These are phyloP conservation scores for Exophiala spinifera DNA, from an alignment of 2,329 filamentous ascomycete genomes.

Conservation along the genomic window DNA sequence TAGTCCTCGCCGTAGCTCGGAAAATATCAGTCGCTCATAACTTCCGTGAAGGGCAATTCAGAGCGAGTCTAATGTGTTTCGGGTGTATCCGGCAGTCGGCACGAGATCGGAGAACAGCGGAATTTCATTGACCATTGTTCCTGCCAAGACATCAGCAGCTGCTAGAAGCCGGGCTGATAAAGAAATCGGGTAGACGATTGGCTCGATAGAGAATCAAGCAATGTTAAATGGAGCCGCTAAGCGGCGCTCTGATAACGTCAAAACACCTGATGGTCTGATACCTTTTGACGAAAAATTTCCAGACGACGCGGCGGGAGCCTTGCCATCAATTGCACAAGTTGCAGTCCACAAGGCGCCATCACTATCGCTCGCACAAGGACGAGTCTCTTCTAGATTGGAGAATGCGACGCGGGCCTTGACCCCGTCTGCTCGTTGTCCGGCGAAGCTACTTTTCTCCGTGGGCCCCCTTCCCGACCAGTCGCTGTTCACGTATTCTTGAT, in stretches of 20 bases:
- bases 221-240: neutral
- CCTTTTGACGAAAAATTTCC: neutral
- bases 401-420: neutral
- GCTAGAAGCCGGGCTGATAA: neutral
- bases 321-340: neutral
- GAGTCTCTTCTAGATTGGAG: neutral
- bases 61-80: neutral
- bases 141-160: neutral
- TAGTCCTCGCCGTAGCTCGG: neutral
- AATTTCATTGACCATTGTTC: neutral
- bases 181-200: neutral
- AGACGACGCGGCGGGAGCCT: neutral
- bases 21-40: neutral
- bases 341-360: neutral
- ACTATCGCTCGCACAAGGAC: neutral
- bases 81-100: neutral
- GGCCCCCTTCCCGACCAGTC: neutral
- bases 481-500: neutral
- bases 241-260: neutral
- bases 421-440: neutral
- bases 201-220: neutral
- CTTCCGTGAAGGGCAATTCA: neutral
- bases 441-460: neutral
- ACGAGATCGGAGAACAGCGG: slow-evolving; percentile 8
- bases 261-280: neutral